Evolutionary conservation across 352 stramenopile genomes (phyloP), one percentile per base, ranked within the genome.

Genomic region (Globisporangium emineosum): DNA sequence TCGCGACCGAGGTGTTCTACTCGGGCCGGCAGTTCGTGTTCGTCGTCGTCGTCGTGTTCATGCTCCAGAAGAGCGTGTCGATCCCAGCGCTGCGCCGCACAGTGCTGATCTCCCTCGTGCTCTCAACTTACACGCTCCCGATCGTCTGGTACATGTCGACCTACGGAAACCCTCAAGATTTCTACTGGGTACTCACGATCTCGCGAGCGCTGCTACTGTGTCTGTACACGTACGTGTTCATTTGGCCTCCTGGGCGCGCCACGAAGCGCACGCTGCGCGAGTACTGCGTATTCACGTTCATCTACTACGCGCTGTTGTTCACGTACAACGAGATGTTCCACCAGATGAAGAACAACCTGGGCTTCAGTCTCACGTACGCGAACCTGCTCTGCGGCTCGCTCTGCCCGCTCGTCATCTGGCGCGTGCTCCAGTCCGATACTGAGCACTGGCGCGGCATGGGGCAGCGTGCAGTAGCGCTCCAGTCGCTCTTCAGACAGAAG

Each of bases 41-140:
- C n/a, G 67, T 89, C 29, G 73, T 88, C n/a, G 67, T 81, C 25
- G 65, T 87, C 32, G 56, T 94, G 13, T 91, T 83, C 64, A 80
- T 94, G 57, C 61, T 77, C 2, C 81, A 69, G 23, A 53, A 69
- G 49, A 69, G 64, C 15, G 76, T 92, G 27, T 86, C 86, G 7
- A 64, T 61, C 0, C 72, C 72, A 8, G 77, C 85, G 1, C 70
- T 94, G 49, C 32, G 65, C 8, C 72, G 78, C 25, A 72, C 79
- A 5, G 63, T 76, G 19, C 9, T 76, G 15, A 60, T 84, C 21
- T 76, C 83, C 37, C 56, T 89, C 5, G 42, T 83, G 29, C 35
- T 91, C 6, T 75, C 74, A 5, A 69, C 63, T 1, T 89, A 88
- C 57, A 89, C 79, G 17, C 66, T 94, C 17, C 74, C 78, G 5